These are phyloP conservation scores for Colletotrichum liriopes DNA, from an alignment of 2,329 filamentous ascomycete genomes.

Conservation along the genomic window DNA sequence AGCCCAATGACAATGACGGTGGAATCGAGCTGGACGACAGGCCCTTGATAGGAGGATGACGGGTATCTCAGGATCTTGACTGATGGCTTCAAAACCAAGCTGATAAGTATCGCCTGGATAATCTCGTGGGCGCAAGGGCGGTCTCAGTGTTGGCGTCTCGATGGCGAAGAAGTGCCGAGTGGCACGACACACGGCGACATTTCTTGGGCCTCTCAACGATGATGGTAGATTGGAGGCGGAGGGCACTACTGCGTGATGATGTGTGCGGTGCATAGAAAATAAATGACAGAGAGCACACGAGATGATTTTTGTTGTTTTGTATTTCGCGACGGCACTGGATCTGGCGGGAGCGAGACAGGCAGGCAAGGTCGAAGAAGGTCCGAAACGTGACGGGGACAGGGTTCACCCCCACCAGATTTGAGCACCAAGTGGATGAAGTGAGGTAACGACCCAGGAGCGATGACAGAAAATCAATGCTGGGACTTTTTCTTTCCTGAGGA, in stretches of 20 bases:
- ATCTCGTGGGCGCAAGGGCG: background rate
- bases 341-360: constrained; percentile 5
- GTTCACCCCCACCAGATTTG: constrained; percentile 30
- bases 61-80: background rate
- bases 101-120: background rate
- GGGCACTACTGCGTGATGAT: background rate
- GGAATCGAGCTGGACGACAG: background rate
- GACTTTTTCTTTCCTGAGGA: background rate
- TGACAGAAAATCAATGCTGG: constrained; percentile 16
- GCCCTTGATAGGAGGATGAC: background rate
- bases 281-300: background rate
- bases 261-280: background rate
- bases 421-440: constrained; percentile 23
- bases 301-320: background rate
- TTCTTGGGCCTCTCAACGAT: background rate
- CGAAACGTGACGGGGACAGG: constrained; percentile 32
- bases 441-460: constrained; percentile 27
- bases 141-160: background rate
- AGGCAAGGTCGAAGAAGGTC: constrained; percentile 31
- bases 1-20: background rate
- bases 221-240: background rate
- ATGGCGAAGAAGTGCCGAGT: constrained; percentile 13
- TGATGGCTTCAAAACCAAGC: background rate
- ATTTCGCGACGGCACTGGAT: constrained; percentile 9
- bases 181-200: background rate